Evolutionary conservation across 257 asterid species (phyloP).

Genomic region (Fraxinus americana): DNA sequence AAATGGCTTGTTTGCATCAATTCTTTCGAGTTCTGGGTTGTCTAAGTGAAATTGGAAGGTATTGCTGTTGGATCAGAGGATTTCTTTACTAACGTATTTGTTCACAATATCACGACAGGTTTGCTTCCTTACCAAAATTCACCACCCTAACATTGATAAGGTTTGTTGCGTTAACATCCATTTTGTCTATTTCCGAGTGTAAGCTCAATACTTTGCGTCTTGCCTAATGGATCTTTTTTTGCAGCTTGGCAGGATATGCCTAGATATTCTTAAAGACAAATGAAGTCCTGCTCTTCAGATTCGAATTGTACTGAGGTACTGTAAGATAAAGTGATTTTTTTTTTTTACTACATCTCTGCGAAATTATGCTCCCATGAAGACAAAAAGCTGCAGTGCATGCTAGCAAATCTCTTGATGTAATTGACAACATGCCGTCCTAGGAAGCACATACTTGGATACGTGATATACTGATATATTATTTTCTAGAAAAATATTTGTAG

Average conservation of each 20-base stretch:
- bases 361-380: neutral
- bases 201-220: neutral
- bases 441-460: too few relatives aligned
- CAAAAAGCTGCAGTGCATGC: neutral
- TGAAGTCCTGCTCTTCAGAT: slow-evolving; percentile 88
- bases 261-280: slow-evolving; percentile 76
- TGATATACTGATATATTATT: too few relatives aligned
- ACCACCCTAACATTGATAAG: slow-evolving; percentile 80
- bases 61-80: neutral
- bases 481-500: too few relatives aligned
- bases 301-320: slow-evolving; percentile 71
- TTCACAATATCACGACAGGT: slow-evolving; percentile 38
- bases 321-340: neutral
- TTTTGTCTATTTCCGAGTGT: neutral
- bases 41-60: neutral
- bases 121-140: slow-evolving; percentile 74
- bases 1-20: neutral
- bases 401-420: neutral
- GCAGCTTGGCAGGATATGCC: slow-evolving; percentile 84
- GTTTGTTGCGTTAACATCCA: slow-evolving; percentile 29
- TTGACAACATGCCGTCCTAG: neutral
- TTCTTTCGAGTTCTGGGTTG: neutral
- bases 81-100: neutral
- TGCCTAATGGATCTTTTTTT: slow-evolving; percentile 10
- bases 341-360: neutral